Evolutionary conservation across 73 alveolate species (phyloP).

Genomic region (Tetrahymena borealis): DNA sequence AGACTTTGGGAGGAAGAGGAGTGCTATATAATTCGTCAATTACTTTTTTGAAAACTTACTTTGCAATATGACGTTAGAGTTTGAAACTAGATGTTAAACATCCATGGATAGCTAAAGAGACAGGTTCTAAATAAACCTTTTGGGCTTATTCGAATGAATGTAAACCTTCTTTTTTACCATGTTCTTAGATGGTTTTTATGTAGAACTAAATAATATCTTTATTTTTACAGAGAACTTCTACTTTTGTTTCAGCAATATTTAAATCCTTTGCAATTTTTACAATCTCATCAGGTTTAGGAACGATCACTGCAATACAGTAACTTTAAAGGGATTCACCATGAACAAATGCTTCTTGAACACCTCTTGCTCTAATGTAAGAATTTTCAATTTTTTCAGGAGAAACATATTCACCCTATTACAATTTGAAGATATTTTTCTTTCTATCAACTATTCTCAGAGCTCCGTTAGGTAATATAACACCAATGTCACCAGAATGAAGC

Average conservation of each 20-base stretch:
- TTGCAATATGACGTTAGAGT: not conserved
- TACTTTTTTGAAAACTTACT: not conserved
- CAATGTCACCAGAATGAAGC: conserved; percentile 90
- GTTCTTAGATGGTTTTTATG: not conserved
- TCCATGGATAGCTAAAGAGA: not conserved
- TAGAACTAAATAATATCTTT: not conserved
- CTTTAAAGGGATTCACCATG: conserved; percentile 60
- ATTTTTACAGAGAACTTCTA: conserved; percentile 18
- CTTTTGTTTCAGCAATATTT: not conserved
- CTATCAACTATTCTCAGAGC: conserved; percentile 81
- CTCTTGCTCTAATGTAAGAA: conserved; percentile 18
- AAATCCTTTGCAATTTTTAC: not conserved
- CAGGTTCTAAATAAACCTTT: not conserved
- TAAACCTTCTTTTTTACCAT: conserved; percentile 14
- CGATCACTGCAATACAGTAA: conserved; percentile 54
- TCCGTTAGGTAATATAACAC: conserved; percentile 52
- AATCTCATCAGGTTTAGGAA: conserved; percentile 43
- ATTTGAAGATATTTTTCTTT: conserved; percentile 66
- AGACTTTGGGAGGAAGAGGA: not conserved
- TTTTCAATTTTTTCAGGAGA: conserved; percentile 73
- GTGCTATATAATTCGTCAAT: not conserved
- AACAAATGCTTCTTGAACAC: conserved; percentile 49
- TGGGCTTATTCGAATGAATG: conserved; percentile 27
- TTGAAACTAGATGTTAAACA: not conserved
- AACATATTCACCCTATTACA: conserved; percentile 67